These are phyloP conservation scores for Sisymbrium irio DNA, from an alignment of 345 rosid genomes.

Conservation along the genomic window DNA sequence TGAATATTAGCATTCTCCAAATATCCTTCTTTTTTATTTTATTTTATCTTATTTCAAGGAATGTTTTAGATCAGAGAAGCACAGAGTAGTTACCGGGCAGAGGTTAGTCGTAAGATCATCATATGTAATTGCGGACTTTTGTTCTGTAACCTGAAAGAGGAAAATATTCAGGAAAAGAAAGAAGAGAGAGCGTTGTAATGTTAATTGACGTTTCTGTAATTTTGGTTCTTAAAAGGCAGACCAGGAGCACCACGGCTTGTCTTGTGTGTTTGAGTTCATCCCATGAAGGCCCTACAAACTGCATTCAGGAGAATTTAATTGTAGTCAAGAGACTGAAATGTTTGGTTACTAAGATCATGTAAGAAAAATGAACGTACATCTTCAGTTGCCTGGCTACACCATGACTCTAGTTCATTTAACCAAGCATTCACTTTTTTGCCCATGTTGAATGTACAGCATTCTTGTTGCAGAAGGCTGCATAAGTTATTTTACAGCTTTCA, in stretches of 20 bases:
- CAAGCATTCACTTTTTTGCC: conserved; percentile 83
- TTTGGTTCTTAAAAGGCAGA: conserved; percentile 37
- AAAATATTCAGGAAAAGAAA: conserved; percentile 3
- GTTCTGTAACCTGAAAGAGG: conserved; percentile 63
- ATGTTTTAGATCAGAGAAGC: background rate
- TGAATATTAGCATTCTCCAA: background rate
- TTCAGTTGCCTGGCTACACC: conserved; percentile 69
- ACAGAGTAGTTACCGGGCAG: conserved; percentile 72
- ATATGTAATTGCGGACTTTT: conserved; percentile 75
- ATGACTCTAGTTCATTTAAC: conserved; percentile 69
- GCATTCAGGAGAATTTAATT: conserved; percentile 23
- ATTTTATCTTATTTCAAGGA: background rate
- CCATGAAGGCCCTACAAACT: conserved; percentile 88
- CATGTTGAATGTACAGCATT: conserved; percentile 82
- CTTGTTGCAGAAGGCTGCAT: conserved; percentile 76
- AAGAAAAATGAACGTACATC: conserved; percentile 46
- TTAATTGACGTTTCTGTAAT: background rate
- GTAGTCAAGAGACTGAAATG: background rate
- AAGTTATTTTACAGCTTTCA: background rate
- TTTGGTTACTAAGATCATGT: background rate
- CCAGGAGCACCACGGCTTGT: conserved; percentile 85
- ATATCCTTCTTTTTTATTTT: background rate
- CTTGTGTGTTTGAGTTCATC: conserved; percentile 88
- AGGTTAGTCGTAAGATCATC: conserved; percentile 82
- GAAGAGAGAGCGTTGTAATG: background rate